Evolutionary conservation across 2,329 filamentous ascomycete species (phyloP).

Genomic region (Curvularia verruculosa): DNA sequence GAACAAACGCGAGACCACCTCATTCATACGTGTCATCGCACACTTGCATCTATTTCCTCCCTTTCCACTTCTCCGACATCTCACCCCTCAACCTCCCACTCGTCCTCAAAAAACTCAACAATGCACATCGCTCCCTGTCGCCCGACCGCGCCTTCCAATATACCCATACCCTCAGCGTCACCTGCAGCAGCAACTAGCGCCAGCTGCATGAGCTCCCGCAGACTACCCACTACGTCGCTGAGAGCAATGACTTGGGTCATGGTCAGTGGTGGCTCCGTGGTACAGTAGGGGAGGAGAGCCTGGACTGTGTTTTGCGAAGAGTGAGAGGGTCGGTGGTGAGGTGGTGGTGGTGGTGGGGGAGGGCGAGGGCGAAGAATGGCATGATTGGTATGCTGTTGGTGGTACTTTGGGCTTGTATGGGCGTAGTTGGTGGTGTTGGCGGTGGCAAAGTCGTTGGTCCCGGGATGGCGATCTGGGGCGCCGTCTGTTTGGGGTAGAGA

Average conservation of each 20-base stretch:
- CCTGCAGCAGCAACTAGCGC: constrained; percentile 32
- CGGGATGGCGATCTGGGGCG: constrained; percentile 7
- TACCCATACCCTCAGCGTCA: constrained; percentile 14
- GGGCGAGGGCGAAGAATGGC: no score
- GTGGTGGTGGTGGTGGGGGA: no score
- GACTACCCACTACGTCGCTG: constrained; percentile 42
- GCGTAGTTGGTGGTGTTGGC: neutral
- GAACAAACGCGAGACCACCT: no score
- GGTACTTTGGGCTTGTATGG: no score
- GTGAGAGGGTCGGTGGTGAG: neutral
- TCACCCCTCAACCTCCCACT: constrained; percentile 37
- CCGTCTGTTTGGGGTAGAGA: constrained; percentile 18
- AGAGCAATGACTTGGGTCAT: constrained; percentile 37
- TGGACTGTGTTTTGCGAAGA: constrained; percentile 16
- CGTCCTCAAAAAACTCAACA: constrained; percentile 42
- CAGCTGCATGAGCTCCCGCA: constrained; percentile 41
- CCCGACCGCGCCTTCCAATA: constrained; percentile 34
- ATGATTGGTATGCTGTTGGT: no score
- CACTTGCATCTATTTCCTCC: neutral
- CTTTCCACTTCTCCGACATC: neutral
- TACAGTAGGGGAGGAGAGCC: constrained; percentile 42
- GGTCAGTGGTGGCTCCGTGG: constrained; percentile 25
- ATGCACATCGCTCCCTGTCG: constrained; percentile 25
- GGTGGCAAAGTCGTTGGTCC: no score
- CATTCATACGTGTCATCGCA: no score